Evolutionary conservation across 148 eudicot species (phyloP), one percentile per base, ranked within the genome.

Genomic region (Limonium bicolor): DNA sequence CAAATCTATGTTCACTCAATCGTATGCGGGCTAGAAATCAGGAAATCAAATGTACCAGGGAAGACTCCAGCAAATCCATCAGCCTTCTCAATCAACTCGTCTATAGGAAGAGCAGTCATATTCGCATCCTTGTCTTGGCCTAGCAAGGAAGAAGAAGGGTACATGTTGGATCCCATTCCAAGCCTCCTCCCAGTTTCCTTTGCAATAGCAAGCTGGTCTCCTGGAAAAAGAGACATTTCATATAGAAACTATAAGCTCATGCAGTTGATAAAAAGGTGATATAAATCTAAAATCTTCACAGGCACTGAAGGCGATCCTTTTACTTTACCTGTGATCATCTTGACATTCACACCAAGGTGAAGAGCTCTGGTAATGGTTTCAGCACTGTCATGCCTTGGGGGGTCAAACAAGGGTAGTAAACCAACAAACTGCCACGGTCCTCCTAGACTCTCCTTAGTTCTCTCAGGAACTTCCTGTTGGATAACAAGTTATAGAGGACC

Each of bases 141-240:
- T 5, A 48, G 51, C 38, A 48, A 28, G 19, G 51, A 24, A 30
- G 51, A 36, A 28, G 51, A 48, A 4, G 71, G 71, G 7, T 66
- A 65, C 70, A 65, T 65, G 50, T 65, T 65, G 48, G 70, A 58
- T 4, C 48, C 48, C 48, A 43, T 43, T 18, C 51, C 51, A 20
- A 48, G 51, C 32, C 51, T 48, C 28, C 51, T 48, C 16, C 51
- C 51, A 19, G 51, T 48, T 48, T 48, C 51, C 39, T 48, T 48
- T 4, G 37, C 51, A 28, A 48, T 48, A 9, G 51, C 51, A 48
- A 48, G 51, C 32, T 48, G 51, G 32, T 48, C 51, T 29, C 51
- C 51, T 48, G 18, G 10, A 23, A 26, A 17, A 47, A 42, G 66
- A 13, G 30, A 25, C 30, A 25, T 24, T 13, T 17, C 21, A 25